Percentiles rank a stretch among this genome's conserved stretches.
These are phyloP conservation scores for Yamadazyma olivae DNA, from an alignment of 805 yeast species.

Conservation along the genomic window DNA sequence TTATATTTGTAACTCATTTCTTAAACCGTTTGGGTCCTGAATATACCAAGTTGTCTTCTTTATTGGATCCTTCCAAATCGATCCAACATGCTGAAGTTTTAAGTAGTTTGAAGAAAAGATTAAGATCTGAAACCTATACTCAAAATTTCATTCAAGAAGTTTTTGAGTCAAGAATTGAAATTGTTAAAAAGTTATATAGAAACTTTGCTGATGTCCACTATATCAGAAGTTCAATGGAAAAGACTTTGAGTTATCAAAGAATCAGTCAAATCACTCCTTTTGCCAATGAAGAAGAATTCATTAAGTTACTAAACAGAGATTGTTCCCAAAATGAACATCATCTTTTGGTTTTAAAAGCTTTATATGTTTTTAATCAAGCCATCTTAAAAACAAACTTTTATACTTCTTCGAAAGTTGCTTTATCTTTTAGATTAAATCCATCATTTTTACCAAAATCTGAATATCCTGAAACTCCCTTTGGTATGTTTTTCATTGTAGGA, in stretches of 20 bases:
- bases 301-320: conserved; percentile 58
- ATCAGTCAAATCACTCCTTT: conserved; percentile 74
- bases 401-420: conserved; percentile 90
- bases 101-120: conserved; percentile 76
- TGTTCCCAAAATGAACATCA: conserved; percentile 81
- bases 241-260: conserved; percentile 85
- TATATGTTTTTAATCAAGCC: conserved; percentile 79
- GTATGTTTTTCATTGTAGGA: conserved; percentile 94
- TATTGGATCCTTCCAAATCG: conserved; percentile 61
- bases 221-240: conserved; percentile 63
- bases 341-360: conserved; percentile 74
- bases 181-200: conserved; percentile 80
- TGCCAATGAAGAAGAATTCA: conserved; percentile 71
- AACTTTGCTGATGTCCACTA: conserved; percentile 92
- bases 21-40: conserved; percentile 92
- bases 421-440: conserved; percentile 89
- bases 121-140: conserved; percentile 91
- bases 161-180: conserved; percentile 63
- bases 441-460: conserved; percentile 78
- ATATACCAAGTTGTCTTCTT: conserved; percentile 62
- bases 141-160: conserved; percentile 78
- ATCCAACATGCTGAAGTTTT: conserved; percentile 73
- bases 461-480: conserved; percentile 90
- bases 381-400: conserved; percentile 92
- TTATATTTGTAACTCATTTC: conserved; percentile 90